Evolutionary conservation across 805 yeast species (phyloP).

Genomic region (Millerago galiae): DNA sequence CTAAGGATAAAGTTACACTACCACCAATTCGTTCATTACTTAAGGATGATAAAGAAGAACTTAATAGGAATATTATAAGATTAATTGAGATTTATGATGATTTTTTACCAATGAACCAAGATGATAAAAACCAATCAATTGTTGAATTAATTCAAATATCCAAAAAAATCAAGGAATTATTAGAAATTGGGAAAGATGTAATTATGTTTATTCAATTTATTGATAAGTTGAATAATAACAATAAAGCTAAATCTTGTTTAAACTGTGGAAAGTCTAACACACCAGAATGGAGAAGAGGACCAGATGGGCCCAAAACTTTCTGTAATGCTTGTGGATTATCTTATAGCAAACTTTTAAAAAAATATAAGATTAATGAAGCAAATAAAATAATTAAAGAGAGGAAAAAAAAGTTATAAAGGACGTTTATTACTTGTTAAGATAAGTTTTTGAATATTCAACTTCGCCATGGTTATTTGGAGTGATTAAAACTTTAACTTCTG

Average conservation of each 20-base stretch:
- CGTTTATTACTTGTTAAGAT: constrained; percentile 1
- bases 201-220: no score
- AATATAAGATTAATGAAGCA: constrained; percentile 5
- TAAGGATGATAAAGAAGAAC: no score
- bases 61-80: no score
- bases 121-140: no score
- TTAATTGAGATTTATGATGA: no score
- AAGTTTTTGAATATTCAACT: constrained; percentile 20
- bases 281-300: constrained; percentile 19
- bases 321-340: constrained; percentile 18
- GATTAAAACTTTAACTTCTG: constrained; percentile 48
- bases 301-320: constrained; percentile 12
- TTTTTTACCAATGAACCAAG: no score
- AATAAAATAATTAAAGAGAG: constrained; percentile 1
- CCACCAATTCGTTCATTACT: no score
- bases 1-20: no score
- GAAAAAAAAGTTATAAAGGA: neutral
- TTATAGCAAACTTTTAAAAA: constrained; percentile 11
- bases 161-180: no score
- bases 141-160: no score
- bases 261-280: constrained; percentile 9
- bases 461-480: constrained; percentile 40
- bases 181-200: no score
- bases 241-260: neutral
- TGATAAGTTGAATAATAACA: no score